phyloP scores from a whole-genome alignment of 805 yeast genomes.

The Saccharomyces paradoxus region DNA sequence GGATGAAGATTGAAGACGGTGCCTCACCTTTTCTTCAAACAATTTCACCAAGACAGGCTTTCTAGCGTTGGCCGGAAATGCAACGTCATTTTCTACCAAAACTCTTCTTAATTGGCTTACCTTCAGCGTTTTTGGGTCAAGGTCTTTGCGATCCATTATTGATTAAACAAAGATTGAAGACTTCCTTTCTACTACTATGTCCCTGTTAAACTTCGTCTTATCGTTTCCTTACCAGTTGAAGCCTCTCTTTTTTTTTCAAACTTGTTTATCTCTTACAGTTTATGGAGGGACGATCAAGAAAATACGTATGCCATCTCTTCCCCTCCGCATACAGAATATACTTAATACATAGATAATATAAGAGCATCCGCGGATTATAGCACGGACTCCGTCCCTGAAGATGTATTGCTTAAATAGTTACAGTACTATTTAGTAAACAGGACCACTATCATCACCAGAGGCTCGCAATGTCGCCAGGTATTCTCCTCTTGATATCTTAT shows the following conservation, averaged over 20 bases:
- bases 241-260: not conserved
- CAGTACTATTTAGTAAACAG: not conserved
- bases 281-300: not conserved
- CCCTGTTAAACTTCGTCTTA: not conserved
- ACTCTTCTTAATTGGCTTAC: constrained; percentile 63
- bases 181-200: not conserved
- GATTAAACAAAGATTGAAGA: not conserved
- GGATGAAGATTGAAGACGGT: constrained; percentile 14
- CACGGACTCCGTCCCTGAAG: not conserved
- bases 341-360: not conserved
- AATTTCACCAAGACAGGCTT: constrained; percentile 54
- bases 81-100: constrained; percentile 49
- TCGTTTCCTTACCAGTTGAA: not conserved
- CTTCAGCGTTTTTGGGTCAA: constrained; percentile 57
- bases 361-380: not conserved
- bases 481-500: constrained; percentile 5
- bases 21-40: constrained; percentile 45
- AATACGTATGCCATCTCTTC: not conserved
- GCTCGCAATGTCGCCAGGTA: constrained; percentile 10
- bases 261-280: not conserved
- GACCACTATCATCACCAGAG: constrained; percentile 4
- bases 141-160: constrained; percentile 30
- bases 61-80: constrained; percentile 52
- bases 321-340: not conserved
- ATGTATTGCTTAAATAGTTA: not conserved